Base-by-base conservation (phyloP, 306 rosid species). In the Oxytropis ochrocephala region DNA sequence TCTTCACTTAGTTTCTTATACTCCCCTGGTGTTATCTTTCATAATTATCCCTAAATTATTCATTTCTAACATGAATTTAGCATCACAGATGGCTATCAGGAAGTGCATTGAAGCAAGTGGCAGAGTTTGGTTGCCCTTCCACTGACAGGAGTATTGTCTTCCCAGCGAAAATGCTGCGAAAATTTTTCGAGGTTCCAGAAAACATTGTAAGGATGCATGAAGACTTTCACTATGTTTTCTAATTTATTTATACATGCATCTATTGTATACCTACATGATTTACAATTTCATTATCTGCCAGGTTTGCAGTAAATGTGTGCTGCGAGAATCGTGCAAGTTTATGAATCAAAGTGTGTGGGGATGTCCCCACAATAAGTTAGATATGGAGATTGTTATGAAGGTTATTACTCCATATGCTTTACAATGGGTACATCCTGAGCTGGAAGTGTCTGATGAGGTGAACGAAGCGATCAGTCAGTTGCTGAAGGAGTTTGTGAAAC, bases 61-160 rank as follows among this genome's bases (percentile, higher is more conserved):
- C 29, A 9, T 64, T 72, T 73, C 12, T 17, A 57, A 70, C 62
- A 75, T 72, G 69, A 64, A 69, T 60, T 69, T 73, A 71, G 47
- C 67, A 71, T 73, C 67, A 17, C 82, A 93, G 98, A 76, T 88
- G 96, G 91, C 67, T 93, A 59, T 90, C 97, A 51, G 97, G 87
- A 69, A 72, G 88, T 62, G 83, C 92, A 58, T 55, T 93, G 84
- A 86, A 87, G 83, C 75, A 76, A 66, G 83, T 93, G 69, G 89
- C 82, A 8, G 35, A 41, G 58, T 79, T 93, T 53, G 96, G 97
- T 9, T 93, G 98, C 73, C 94, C 97, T 63, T 76, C 87, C 7
- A 50, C 19, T 8, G 44, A 16, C 49, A 77, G 14, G 51, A 62
- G 61, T 56, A 36, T 21, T 32, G 79, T 86, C 69, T 78, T 86